These are phyloP conservation scores for Kickxella alabastrina DNA, from an alignment of 192 early-diverging fungal genomes.

Conservation along the genomic window DNA sequence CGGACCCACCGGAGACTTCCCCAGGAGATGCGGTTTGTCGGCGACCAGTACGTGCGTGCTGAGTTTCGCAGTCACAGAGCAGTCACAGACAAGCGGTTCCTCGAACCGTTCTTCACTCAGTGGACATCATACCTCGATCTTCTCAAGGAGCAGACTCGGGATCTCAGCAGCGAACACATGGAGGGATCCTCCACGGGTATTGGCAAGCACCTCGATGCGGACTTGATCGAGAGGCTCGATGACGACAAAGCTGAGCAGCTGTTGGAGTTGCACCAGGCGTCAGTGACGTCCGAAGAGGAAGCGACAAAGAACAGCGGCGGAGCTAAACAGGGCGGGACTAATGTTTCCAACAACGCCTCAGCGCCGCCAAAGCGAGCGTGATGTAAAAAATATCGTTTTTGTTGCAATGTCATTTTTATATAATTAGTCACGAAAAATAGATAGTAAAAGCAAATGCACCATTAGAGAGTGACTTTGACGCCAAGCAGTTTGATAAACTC, in stretches of 20 bases:
- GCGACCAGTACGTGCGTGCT: slow-evolving; percentile 49
- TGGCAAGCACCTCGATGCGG: slow-evolving; percentile 32
- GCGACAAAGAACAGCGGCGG: too few relatives aligned
- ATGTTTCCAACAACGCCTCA: too few relatives aligned
- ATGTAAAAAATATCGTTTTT: too few relatives aligned
- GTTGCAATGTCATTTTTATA: too few relatives aligned
- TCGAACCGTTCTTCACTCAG: slow-evolving; percentile 44
- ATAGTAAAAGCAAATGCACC: too few relatives aligned
- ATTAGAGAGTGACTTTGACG: slow-evolving; percentile 24
- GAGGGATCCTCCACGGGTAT: not conserved
- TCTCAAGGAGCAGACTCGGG: slow-evolving; percentile 23
- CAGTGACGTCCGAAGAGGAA: not conserved
- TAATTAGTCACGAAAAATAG: too few relatives aligned
- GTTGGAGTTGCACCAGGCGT: slow-evolving; percentile 41
- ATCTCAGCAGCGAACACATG: not conserved
- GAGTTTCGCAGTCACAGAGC: slow-evolving; percentile 46
- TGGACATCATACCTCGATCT: slow-evolving; percentile 38
- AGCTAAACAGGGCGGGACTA: too few relatives aligned
- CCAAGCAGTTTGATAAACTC: slow-evolving; percentile 49
- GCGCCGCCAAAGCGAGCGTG: not conserved
- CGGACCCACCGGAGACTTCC: slow-evolving; percentile 37
- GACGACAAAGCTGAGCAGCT: slow-evolving; percentile 52
- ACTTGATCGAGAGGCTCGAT: slow-evolving; percentile 32
- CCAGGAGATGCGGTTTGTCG: slow-evolving; percentile 48
- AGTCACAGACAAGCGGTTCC: slow-evolving; percentile 33